Evolutionary conservation across 371 early-diverging fungal genomes (phyloP), one percentile per base, ranked within the genome.

Genomic region (Rhizopus arrhizus): DNA sequence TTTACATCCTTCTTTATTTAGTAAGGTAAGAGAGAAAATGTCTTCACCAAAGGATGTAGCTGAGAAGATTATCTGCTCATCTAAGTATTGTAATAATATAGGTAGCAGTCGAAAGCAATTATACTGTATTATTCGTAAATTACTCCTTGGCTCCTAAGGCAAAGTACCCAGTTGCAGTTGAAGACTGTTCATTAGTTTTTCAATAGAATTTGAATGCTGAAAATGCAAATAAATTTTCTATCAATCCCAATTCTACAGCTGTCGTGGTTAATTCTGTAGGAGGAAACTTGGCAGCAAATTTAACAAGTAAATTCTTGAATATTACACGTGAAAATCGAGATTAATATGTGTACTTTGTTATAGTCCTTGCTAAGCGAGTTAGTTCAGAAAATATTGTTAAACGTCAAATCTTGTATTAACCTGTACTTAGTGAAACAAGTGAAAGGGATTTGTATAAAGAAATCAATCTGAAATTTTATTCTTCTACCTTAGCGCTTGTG

Each of bases 261-360:
- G 36, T 71, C 3, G 58, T 53, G 11, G 68, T 68, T 28, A 69
- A 72, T 41, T 68, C 69, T 48, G 68, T 59, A 5, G 72, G 72
- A 11, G 72, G 72, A 38, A 72, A 72, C 36, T 61, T 72, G 65
- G 58, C 72, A 11, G 59, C 65, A 10, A 69, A 41, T 28, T 34
- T 68, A 8, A 38, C 65, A 10, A 51, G 61, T 50, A 65, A 60
- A 61, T 55, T 12, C 43, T n/a, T n/a, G n/a, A n/a, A n/a, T n/a
- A n/a, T n/a, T n/a, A n/a, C n/a, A n/a, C n/a, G n/a, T n/a, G n/a
- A n/a, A n/a, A n/a, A n/a, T n/a, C n/a, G n/a, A n/a, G n/a, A n/a
- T n/a, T n/a, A 28, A 52, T 55, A 29, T 43, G 13, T 38, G 4
- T n/a, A n/a, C 12, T n/a, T 12, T 38, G 15, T 32, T 45, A 42